Percentiles rank a stretch among this genome's conserved stretches.
Evolutionary conservation across 2,329 filamentous ascomycete genomes (phyloP).

Genomic region (Gnomoniopsis smithogilvyi): DNA sequence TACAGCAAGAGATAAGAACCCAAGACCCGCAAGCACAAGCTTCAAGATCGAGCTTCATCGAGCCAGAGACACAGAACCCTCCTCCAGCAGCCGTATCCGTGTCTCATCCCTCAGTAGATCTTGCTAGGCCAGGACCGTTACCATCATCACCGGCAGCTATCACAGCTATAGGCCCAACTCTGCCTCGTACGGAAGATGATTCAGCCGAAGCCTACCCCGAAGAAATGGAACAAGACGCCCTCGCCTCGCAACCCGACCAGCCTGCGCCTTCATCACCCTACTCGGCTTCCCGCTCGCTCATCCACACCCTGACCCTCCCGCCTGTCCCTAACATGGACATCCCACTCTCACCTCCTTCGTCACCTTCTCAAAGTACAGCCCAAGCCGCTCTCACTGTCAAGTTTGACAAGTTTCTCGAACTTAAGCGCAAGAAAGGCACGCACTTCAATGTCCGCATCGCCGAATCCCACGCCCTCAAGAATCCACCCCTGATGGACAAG

Average conservation of each 20-base stretch:
- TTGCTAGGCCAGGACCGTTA: neutral
- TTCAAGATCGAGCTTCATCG: neutral
- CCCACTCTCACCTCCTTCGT: slow-evolving; percentile 63
- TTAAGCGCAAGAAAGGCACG: slow-evolving; percentile 68
- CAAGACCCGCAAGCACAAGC: neutral
- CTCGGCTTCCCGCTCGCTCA: slow-evolving; percentile 57
- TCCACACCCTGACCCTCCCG: slow-evolving; percentile 73
- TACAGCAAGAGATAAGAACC: neutral
- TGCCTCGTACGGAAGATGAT: slow-evolving; percentile 13
- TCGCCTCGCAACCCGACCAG: neutral
- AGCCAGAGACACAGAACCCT: neutral
- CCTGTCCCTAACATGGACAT: slow-evolving; percentile 70
- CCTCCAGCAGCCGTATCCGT: neutral
- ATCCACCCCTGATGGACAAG: slow-evolving; percentile 70
- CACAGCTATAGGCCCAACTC: slow-evolving; percentile 16
- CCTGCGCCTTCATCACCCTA: slow-evolving; percentile 58
- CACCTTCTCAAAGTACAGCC: slow-evolving; percentile 22
- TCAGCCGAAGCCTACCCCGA: slow-evolving; percentile 19
- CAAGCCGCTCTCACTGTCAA: slow-evolving; percentile 53
- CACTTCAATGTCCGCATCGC: slow-evolving; percentile 78
- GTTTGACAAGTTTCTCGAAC: slow-evolving; percentile 68
- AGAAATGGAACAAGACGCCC: slow-evolving; percentile 5
- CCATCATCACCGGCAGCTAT: neutral
- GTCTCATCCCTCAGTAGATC: neutral
- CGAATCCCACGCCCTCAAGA: slow-evolving; percentile 63